Conservation (phyloP, 805 yeast genomes). For the Sungouiella thailandica region DNA sequence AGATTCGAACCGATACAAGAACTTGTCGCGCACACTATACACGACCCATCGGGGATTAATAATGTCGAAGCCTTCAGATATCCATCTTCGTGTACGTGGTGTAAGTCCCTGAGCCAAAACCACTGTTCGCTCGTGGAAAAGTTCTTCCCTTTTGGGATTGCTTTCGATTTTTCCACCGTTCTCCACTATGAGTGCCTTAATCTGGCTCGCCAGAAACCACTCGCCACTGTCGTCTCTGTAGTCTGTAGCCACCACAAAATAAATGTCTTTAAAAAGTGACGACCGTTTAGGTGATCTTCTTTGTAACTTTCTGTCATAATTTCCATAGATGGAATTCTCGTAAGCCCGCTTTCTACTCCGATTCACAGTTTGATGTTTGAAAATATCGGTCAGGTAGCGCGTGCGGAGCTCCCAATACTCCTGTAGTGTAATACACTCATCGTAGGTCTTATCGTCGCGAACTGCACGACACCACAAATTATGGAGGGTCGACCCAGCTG, state of each 20-base stretch:
- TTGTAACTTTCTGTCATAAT: conserved; percentile 10
- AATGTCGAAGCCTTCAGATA: conserved; percentile 49
- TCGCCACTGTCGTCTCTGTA: conserved; percentile 17
- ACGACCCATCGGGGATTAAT: conserved; percentile 67
- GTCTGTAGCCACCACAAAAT: conserved; percentile 55
- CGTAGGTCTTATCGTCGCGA: conserved; percentile 63
- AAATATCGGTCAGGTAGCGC: conserved; percentile 18
- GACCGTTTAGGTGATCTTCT: conserved; percentile 14
- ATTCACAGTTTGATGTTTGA: conserved; percentile 26
- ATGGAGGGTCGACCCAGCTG: conserved; percentile 65
- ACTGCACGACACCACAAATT: conserved; percentile 69
- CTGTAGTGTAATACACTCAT: conserved; percentile 47
- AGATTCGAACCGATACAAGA: conserved; percentile 55
- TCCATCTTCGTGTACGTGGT: conserved; percentile 24
- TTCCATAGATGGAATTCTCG: conserved; percentile 12
- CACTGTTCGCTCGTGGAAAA: conserved; percentile 9
- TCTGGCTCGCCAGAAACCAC: conserved; percentile 19
- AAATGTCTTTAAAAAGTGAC: conserved; percentile 38
- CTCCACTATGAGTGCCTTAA: conserved; percentile 34
- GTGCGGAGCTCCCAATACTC: conserved; percentile 45
- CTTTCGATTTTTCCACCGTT: conserved; percentile 48
- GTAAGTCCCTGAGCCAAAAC: conserved; percentile 23
- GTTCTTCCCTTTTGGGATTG: conserved; percentile 10
- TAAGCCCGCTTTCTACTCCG: conserved; percentile 19
- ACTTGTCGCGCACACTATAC: conserved; percentile 48